A percentile compares a stretch with the other conserved stretches of the same genome.
These are phyloP conservation scores for Epichloe sylvatica DNA, from an alignment of 2,329 filamentous ascomycete genomes.

Conservation along the genomic window DNA sequence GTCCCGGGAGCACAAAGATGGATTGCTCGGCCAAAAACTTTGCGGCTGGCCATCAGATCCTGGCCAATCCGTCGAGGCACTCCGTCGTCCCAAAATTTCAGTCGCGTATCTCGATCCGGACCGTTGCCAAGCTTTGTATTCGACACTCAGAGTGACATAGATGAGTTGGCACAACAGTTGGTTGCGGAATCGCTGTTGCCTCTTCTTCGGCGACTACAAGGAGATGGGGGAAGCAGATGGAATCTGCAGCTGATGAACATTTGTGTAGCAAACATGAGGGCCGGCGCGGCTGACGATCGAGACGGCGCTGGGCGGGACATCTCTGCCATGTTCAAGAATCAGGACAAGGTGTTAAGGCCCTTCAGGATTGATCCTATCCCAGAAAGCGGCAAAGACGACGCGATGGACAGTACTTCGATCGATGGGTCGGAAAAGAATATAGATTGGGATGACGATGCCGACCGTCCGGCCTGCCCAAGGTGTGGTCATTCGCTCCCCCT, in stretches of 20 bases:
- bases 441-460: slow-evolving; percentile 19
- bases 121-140: slow-evolving; percentile 65
- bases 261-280: slow-evolving; percentile 72
- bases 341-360: slow-evolving; percentile 54
- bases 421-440: slow-evolving; percentile 11
- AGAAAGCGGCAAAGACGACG: slow-evolving; percentile 9
- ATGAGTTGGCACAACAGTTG: slow-evolving; percentile 51
- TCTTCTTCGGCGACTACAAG: slow-evolving; percentile 62
- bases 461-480: slow-evolving; percentile 23
- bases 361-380: slow-evolving; percentile 40
- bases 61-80: slow-evolving; percentile 21
- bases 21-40: slow-evolving; percentile 67
- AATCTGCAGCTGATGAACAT: slow-evolving; percentile 76
- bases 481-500: slow-evolving; percentile 41
- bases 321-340: slow-evolving; percentile 63
- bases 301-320: slow-evolving; percentile 60
- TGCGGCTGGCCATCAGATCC: slow-evolving; percentile 67
- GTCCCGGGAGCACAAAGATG: slow-evolving; percentile 34
- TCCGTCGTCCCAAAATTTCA: slow-evolving; percentile 43
- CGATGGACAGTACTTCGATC: slow-evolving; percentile 14
- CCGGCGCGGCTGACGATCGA: slow-evolving; percentile 35
- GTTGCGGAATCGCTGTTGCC: slow-evolving; percentile 54
- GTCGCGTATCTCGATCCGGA: slow-evolving; percentile 61
- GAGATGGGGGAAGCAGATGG: slow-evolving; percentile 53
- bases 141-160: slow-evolving; percentile 41